Conservation (phyloP, 2,329 filamentous ascomycete genomes). For the Pestalotiopsis sp. region DNA sequence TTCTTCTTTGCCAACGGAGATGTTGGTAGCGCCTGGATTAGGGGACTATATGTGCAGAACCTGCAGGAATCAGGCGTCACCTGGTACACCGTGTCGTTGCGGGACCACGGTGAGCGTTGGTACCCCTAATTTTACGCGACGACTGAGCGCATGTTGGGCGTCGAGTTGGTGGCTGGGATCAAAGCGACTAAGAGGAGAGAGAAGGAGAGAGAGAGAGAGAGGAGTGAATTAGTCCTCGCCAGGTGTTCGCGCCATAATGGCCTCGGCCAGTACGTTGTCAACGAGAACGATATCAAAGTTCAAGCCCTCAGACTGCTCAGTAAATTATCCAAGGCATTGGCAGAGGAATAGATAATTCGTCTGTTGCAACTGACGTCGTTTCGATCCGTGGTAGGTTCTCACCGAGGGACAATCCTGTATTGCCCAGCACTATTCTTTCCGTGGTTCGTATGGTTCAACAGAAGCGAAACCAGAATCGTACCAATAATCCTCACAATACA, state of each 20-base stretch:
- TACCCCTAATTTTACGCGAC: slow-evolving; percentile 51
- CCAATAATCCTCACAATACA: background rate
- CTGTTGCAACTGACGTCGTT: slow-evolving; percentile 46
- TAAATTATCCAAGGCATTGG: slow-evolving; percentile 31
- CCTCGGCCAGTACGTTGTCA: slow-evolving; percentile 50
- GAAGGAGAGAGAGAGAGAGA: slow-evolving; percentile 24
- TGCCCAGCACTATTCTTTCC: background rate
- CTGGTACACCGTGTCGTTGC: slow-evolving; percentile 54
- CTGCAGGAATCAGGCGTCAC: slow-evolving; percentile 46
- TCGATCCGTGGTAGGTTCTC: slow-evolving; percentile 42
- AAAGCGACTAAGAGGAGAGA: slow-evolving; percentile 36
- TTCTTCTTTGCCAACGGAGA: slow-evolving; percentile 58
- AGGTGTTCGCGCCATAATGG: slow-evolving; percentile 56
- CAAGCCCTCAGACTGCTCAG: slow-evolving; percentile 48
- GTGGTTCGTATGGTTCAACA: background rate
- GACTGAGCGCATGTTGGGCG: slow-evolving; percentile 40
- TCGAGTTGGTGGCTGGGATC: slow-evolving; percentile 47
- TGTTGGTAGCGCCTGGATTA: slow-evolving; percentile 56
- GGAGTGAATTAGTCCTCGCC: slow-evolving; percentile 42
- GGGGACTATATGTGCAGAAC: slow-evolving; percentile 53
- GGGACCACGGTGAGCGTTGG: slow-evolving; percentile 57
- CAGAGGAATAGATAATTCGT: slow-evolving; percentile 33
- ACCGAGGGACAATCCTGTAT: too few species aligned
- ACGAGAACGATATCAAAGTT: slow-evolving; percentile 39
- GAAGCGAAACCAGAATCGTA: background rate